Evolutionary conservation across 257 asterid species (phyloP), one percentile per base, ranked within the genome.

Genomic region (Nicotiana attenuata): DNA sequence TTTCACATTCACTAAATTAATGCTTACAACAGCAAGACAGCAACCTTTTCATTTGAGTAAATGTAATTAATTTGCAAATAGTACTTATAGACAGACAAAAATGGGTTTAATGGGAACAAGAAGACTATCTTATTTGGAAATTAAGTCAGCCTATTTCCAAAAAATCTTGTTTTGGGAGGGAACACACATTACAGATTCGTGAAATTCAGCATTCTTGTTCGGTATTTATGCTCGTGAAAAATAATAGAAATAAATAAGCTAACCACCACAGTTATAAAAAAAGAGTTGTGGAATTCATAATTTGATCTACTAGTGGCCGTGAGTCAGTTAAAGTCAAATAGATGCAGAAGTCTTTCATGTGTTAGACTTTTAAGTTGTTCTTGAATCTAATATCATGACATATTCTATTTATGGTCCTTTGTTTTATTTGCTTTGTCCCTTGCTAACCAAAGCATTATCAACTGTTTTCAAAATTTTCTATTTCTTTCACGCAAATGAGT

Each of bases 71-170:
- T 38, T 68, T 71, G 38, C 22, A 71, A 69, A 71, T 69, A 10
- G 6, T 8, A 41, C 47, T 8, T 22, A 6, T 6, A 13, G 24
- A 45, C 59, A 71, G 47, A 33, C 17, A 45, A 11, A 71, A 14
- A 73, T n/a, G 14, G 77, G 38, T 22, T 73, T 47, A 73, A 73
- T 47, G 78, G 78, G 60, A 45, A 71, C 78, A 45, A n/a, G 59
- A 69, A 41, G 78, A 69, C 78, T 69, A 10, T 41, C 26, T 69
- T 41, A 6, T 41, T 69, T 41, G 5, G 13, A 20, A 41, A n/a
- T n/a, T n/a, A n/a, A 69, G 20, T 68, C 77, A 41, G 56, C 5
- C 13, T 11, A n/a, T 69, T 26, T 19, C 53, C 53, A 66, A 3
- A 66, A 35, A 17, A 0, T 68, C 10, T 35, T 68, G 10, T 35